Conservation (phyloP, 768 basidiomycete species). For the Suillus brevipes region DNA sequence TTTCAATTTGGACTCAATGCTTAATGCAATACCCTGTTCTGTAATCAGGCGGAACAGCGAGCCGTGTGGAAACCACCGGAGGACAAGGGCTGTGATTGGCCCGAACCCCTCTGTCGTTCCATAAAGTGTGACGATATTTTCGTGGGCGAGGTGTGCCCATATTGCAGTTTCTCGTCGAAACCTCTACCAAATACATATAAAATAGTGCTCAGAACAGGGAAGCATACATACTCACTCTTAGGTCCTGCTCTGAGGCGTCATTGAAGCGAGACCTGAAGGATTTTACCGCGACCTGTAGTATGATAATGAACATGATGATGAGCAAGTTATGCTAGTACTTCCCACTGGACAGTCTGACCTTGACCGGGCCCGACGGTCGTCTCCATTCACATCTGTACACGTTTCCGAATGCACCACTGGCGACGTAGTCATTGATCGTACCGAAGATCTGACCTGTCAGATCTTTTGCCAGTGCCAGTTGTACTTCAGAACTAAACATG, state of each 20-base stretch:
- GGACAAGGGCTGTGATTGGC: conserved; percentile 20
- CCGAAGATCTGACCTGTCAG: conserved; percentile 2
- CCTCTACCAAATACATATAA: conserved; percentile 5
- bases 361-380: neutral
- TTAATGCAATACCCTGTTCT: conserved; percentile 7
- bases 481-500: neutral
- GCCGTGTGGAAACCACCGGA: conserved; percentile 11
- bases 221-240: neutral
- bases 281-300: conserved; percentile 3
- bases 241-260: neutral
- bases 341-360: neutral
- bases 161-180: conserved; percentile 19
- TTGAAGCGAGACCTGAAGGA: accelerated
- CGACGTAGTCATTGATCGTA: neutral
- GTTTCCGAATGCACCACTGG: neutral
- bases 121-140: conserved; percentile 20
- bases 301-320: too few relatives aligned
- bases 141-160: conserved; percentile 19
- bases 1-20: conserved; percentile 10
- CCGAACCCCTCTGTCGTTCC: conserved; percentile 17
- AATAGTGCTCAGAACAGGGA: neutral
- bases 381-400: conserved; percentile 2
- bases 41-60: conserved; percentile 8
- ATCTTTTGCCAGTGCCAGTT: neutral
- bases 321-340: too few relatives aligned